Percentiles rank a stretch among this genome's conserved stretches.
These are phyloP conservation scores for Colletotrichum limetticola DNA, from an alignment of 2,329 filamentous ascomycete genomes.

Conservation along the genomic window DNA sequence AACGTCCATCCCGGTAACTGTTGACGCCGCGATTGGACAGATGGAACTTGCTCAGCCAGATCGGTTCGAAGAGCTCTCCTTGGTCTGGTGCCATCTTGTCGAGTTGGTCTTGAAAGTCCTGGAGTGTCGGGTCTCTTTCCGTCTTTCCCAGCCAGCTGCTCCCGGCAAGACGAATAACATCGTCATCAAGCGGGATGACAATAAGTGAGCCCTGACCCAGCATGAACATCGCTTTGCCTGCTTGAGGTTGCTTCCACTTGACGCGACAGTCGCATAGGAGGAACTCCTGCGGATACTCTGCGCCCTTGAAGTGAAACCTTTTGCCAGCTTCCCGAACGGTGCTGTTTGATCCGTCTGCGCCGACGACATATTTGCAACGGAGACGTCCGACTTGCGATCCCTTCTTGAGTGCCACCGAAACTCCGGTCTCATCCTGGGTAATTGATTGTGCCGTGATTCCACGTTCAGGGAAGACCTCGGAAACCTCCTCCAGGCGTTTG, in stretches of 20 bases:
- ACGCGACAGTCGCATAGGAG: conserved; percentile 54
- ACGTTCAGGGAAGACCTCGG: neutral
- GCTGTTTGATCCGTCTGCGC: conserved; percentile 59
- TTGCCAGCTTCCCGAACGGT: conserved; percentile 51
- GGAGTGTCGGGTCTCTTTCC: neutral
- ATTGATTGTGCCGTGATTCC: neutral
- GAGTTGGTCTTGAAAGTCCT: conserved; percentile 40
- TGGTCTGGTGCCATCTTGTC: conserved; percentile 42
- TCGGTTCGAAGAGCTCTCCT: conserved; percentile 42
- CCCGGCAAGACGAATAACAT: conserved; percentile 41
- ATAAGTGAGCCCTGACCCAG: conserved; percentile 48
- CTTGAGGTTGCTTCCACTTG: conserved; percentile 10
- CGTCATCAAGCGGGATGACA: conserved; percentile 45
- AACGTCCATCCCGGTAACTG: conserved; percentile 47
- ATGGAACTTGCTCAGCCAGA: conserved; percentile 57
- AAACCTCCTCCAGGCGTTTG: neutral
- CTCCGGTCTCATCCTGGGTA: neutral
- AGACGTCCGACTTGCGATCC: conserved; percentile 40
- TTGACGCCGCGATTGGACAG: conserved; percentile 55
- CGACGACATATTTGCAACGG: conserved; percentile 53
- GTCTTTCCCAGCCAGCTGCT: conserved; percentile 24
- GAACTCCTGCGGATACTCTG: conserved; percentile 54
- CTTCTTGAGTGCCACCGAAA: conserved; percentile 37
- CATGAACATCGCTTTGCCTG: conserved; percentile 40
- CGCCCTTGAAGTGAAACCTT: conserved; percentile 53